Evolutionary conservation across 2,329 filamentous ascomycete genomes (phyloP).

Genomic region (Ophiostoma sp.): DNA sequence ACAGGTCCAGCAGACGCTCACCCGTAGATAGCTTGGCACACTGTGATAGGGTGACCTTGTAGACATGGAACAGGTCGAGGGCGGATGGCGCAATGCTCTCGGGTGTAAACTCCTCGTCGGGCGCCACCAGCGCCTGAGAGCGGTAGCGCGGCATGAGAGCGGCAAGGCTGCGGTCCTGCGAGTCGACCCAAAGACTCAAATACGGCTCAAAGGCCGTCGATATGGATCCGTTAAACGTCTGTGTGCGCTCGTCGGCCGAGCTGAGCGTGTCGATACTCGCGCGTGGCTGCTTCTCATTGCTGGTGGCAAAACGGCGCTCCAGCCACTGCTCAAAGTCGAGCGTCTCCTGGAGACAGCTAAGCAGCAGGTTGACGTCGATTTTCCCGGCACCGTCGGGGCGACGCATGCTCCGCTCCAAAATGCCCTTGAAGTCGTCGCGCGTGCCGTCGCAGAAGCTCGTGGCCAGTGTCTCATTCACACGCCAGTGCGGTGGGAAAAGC

Average conservation of each 20-base stretch:
- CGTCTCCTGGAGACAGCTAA: conserved; percentile 61
- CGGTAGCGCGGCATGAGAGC: conserved; percentile 85
- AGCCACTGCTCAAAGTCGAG: conserved; percentile 94
- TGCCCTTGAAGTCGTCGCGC: conserved; percentile 90
- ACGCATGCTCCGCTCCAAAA: conserved; percentile 84
- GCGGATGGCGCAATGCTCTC: conserved; percentile 90
- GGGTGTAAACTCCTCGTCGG: conserved; percentile 88
- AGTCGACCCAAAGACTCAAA: conserved; percentile 94
- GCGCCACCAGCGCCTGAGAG: conserved; percentile 72
- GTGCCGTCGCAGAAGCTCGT: conserved; percentile 95
- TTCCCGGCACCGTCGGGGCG: conserved; percentile 66
- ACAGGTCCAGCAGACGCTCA: conserved; percentile 80
- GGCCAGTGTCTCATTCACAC: conserved; percentile 83
- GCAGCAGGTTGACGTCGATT: conserved; percentile 48
- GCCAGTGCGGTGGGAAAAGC: conserved; percentile 87
- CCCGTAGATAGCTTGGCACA: conserved; percentile 95
- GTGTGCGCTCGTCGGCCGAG: conserved; percentile 72
- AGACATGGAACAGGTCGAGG: conserved; percentile 96
- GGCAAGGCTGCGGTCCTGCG: conserved; percentile 86
- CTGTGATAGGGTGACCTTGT: conserved; percentile 87
- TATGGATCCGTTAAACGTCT: conserved; percentile 84
- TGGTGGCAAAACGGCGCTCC: conserved; percentile 71
- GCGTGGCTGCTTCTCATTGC: conserved; percentile 48
- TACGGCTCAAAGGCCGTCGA: conserved; percentile 98
- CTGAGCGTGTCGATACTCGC: conserved; percentile 88